Percentiles rank a stretch among this genome's conserved stretches.
Conservation (phyloP, 73 alveolate species). For the Uronychia setigera region DNA sequence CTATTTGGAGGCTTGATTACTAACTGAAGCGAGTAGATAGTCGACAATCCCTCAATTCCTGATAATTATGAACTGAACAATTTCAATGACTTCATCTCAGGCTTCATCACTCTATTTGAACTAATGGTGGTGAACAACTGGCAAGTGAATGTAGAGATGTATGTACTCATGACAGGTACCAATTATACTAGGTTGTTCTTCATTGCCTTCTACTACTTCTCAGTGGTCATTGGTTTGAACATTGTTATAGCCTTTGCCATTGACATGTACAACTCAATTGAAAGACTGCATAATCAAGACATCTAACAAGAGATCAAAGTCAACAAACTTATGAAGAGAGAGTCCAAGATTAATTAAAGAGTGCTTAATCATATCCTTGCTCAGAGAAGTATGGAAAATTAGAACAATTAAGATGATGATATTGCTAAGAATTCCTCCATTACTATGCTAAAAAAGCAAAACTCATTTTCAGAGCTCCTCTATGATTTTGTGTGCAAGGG, state of each 20-base stretch:
- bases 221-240: conserved; percentile 47
- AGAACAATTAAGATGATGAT: too few species aligned
- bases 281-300: neutral
- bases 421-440: too few species aligned
- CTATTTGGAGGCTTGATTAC: conserved; percentile 59
- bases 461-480: too few species aligned
- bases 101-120: conserved; percentile 63
- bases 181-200: conserved; percentile 10
- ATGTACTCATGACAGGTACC: conserved; percentile 8
- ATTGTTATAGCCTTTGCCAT: conserved; percentile 52
- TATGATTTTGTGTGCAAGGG: too few species aligned
- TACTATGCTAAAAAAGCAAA: too few species aligned
- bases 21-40: neutral
- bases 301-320: neutral
- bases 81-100: conserved; percentile 69
- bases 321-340: neutral
- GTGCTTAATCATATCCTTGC: too few species aligned
- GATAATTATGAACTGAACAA: conserved; percentile 28
- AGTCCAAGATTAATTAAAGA: too few species aligned
- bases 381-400: too few species aligned
- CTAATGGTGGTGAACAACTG: conserved; percentile 68
- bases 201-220: conserved; percentile 35
- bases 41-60: conserved; percentile 28
- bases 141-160: conserved; percentile 61
- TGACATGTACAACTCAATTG: conserved; percentile 38